These are phyloP conservation scores for Camelina hispida DNA, from an alignment of 345 rosid genomes.

Conservation along the genomic window DNA sequence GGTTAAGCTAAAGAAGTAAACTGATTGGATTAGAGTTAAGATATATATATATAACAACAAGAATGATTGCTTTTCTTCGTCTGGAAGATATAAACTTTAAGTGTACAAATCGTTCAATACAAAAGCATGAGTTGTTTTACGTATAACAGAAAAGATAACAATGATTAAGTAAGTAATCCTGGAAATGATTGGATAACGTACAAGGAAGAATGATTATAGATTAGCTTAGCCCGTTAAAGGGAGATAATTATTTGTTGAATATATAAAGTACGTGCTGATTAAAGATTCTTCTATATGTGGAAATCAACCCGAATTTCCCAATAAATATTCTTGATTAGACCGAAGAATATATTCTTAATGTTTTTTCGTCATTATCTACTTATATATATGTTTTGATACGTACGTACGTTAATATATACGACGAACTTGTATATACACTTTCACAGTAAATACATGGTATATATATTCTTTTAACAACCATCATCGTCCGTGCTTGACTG, in stretches of 20 bases:
- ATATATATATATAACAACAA: constrained; percentile 17
- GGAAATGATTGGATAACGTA: constrained; percentile 23
- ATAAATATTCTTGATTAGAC: constrained; percentile 35
- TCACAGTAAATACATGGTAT: background rate
- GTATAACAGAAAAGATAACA: background rate
- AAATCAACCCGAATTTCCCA: constrained; percentile 24
- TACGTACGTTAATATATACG: no score
- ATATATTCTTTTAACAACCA: background rate
- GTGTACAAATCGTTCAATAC: constrained; percentile 27
- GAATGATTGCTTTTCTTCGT: background rate
- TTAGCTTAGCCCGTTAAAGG: constrained; percentile 15
- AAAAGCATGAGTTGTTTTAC: constrained; percentile 1
- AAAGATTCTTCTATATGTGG: constrained; percentile 30
- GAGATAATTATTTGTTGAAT: constrained; percentile 24
- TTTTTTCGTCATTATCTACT: constrained; percentile 22
- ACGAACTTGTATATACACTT: no score
- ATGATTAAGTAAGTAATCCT: constrained; percentile 1
- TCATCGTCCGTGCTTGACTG: background rate
- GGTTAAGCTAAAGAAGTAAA: constrained; percentile 7
- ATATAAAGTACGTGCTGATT: background rate
- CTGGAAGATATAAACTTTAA: background rate
- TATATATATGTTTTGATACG: background rate
- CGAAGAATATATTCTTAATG: constrained; percentile 36
- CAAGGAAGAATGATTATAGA: constrained; percentile 22
- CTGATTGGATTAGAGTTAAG: background rate